Conservation (phyloP, 2,329 filamentous ascomycete species). For the Colletotrichum sidae region DNA sequence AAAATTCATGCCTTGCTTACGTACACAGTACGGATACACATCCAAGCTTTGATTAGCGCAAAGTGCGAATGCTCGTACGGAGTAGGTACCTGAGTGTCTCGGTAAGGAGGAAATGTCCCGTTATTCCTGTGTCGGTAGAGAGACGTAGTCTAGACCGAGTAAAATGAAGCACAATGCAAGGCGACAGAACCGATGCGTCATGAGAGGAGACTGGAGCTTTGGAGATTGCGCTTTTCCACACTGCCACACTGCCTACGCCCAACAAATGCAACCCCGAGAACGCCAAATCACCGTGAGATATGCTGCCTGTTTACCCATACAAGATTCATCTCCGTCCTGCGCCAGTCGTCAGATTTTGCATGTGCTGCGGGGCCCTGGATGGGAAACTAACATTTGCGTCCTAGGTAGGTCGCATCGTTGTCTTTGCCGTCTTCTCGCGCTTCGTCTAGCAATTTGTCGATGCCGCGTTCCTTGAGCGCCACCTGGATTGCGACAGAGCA, state of each 20-base stretch:
- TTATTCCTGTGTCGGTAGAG: too few relatives aligned
- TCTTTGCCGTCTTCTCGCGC: constrained; percentile 91
- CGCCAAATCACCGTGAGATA: constrained; percentile 20
- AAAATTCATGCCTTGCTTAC: too few relatives aligned
- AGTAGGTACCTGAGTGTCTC: too few relatives aligned
- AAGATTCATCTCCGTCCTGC: constrained; percentile 15
- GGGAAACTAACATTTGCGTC: constrained; percentile 53
- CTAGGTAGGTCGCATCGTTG: constrained; percentile 72
- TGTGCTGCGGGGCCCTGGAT: background rate
- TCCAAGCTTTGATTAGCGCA: too few relatives aligned
- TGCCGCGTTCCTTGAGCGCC: constrained; percentile 87
- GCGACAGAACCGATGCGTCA: constrained; percentile 23
- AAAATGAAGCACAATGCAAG: background rate
- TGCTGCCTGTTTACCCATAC: background rate
- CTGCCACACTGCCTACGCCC: constrained; percentile 21
- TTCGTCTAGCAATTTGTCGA: constrained; percentile 92
- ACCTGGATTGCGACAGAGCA: constrained; percentile 62
- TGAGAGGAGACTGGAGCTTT: constrained; percentile 19
- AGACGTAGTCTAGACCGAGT: too few relatives aligned
- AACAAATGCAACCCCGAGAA: constrained; percentile 22
- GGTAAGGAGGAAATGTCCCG: too few relatives aligned
- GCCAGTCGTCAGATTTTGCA: constrained; percentile 18
- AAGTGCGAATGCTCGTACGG: too few relatives aligned
- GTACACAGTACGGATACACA: background rate
- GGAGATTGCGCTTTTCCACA: constrained; percentile 28